Evolutionary conservation across 2,329 filamentous ascomycete genomes (phyloP).

Genomic region (Microcyclosporella mali): DNA sequence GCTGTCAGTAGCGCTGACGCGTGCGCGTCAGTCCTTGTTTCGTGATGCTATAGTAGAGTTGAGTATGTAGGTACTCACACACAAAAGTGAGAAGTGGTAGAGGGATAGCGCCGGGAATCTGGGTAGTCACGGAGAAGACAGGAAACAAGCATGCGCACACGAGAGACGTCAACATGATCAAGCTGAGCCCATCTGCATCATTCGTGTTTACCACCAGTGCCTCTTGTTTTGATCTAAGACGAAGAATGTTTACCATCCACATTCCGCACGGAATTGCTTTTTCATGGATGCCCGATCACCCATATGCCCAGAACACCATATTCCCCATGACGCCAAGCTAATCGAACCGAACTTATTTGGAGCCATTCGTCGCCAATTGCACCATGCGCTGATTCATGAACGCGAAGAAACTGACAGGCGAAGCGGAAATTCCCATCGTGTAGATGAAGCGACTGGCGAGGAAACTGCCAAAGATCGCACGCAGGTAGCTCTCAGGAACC

Average conservation of each 20-base stretch:
- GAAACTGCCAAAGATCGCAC: slow-evolving; percentile 93
- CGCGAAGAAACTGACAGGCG: slow-evolving; percentile 97
- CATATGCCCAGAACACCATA: slow-evolving; percentile 1
- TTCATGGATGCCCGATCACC: not conserved
- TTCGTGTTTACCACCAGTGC: not conserved
- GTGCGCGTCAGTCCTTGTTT: too few relatives aligned
- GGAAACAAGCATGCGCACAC: too few relatives aligned
- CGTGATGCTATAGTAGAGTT: too few relatives aligned
- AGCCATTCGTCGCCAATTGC: slow-evolving; percentile 24
- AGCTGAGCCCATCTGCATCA: too few relatives aligned
- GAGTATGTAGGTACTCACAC: too few relatives aligned
- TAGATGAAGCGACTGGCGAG: slow-evolving; percentile 95
- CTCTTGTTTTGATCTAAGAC: not conserved
- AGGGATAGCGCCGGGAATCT: too few relatives aligned
- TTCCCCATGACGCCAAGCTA: too few relatives aligned
- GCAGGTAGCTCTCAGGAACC: slow-evolving; percentile 85
- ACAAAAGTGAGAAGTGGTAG: too few relatives aligned
- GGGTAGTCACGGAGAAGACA: too few relatives aligned
- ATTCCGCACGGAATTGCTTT: too few relatives aligned
- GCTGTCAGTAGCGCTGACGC: too few relatives aligned
- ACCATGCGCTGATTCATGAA: slow-evolving; percentile 56
- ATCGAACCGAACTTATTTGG: not conserved
- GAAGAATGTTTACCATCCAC: slow-evolving; percentile 1
- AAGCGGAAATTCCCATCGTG: slow-evolving; percentile 83
- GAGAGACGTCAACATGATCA: too few relatives aligned